Base-by-base conservation (phyloP, 768 basidiomycete species). In the Kwoniella shandongensis region DNA sequence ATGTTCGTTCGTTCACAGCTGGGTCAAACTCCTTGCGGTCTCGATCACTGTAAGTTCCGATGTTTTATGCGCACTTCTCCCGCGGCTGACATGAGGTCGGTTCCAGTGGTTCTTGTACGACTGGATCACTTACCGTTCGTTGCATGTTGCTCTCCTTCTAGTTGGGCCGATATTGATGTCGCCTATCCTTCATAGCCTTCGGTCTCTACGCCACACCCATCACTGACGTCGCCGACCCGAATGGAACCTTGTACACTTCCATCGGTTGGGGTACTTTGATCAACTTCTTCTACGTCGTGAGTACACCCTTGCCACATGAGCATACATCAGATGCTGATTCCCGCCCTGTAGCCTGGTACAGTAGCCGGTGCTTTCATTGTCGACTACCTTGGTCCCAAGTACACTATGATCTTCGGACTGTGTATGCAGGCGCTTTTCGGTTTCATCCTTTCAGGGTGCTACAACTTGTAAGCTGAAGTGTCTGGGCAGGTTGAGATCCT, bases 381-480 rank as follows among this genome's bases (percentile, higher is more conserved):
- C 38, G 78, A 79, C 51, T 73, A 61, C 39, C 62, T 76, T 17
- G 72, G 72, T 2, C 75, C 75, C 17, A 76, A 62, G 47, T 51
- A 47, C 36, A 48, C 60, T 47, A 51, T 52, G 87, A 86, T 86
- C 63, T 56, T 67, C 32, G 70, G 71, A 22, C 63, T 77, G 15
- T 44, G 62, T 44, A 57, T 70, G 45, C 77, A 78, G 41, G 68
- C 67, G 20, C 30, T 66, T 44, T 51, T 77, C 39, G 78, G 93
- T 5, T 96, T 96, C 78, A 83, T 90, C 74, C 89, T 97, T 86
- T 88, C 88, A 60, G 93, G 89, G 1, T 78, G 84, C 18, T 96
- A 93, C 77, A 67, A 59, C 23, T 47, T 44, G 68, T 69, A 18
- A 59, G 68, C 58, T 13, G 6, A 6, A 32, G 32, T 32, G n/a